Base-by-base conservation (phyloP, 768 basidiomycete species). In the Daedaleopsis nitida region DNA sequence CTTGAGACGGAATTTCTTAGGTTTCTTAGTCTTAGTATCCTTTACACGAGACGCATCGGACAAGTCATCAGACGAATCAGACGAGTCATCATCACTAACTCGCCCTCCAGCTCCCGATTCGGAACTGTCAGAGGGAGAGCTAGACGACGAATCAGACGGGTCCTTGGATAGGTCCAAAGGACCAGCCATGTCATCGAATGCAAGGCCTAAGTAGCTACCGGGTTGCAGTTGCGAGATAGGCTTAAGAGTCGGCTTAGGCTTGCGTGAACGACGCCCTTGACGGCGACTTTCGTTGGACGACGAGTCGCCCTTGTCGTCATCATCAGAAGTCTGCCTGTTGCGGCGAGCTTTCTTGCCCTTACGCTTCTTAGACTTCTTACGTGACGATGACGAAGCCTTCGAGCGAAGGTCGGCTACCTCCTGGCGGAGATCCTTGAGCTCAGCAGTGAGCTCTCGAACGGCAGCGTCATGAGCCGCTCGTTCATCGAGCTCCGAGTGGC, bases 1-100 rank as follows among this genome's bases (percentile, higher is more conserved):
- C 39, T 66, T 66, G 7, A 66, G 27, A 23, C 42, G 12, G 11
- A 45, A 51, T 19, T 47, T 55, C 59, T 37, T 48, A 32, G 3
- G 27, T 32, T 32, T 32, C 27, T 32, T 32, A 32, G 3, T 32
- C 27, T 32, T 32, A 3, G 27, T 3, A 32, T 7, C 27, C 7
- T 32, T 32, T 7, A 3, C 7, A 7, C 7, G 4, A 32, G 27
- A 32, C 27, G 27, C 27, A 32, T 32, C 4, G 27, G 3, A 3
- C 3, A 7, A 32, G 7, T 3, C 3, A 7, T 32, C 27, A 3
- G 27, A 32, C 27, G 27, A 32, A 3, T 32, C 27, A 32, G 3
- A 3, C 27, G 7, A 3, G 7, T 7, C 27, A 32, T 32, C 27
- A n/a, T n/a, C n/a, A n/a, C n/a, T n/a, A n/a, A n/a, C n/a, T 7